phyloP scores from a whole-genome alignment of 2,329 filamentous ascomycete species.

The Diaporthe vaccinii region DNA sequence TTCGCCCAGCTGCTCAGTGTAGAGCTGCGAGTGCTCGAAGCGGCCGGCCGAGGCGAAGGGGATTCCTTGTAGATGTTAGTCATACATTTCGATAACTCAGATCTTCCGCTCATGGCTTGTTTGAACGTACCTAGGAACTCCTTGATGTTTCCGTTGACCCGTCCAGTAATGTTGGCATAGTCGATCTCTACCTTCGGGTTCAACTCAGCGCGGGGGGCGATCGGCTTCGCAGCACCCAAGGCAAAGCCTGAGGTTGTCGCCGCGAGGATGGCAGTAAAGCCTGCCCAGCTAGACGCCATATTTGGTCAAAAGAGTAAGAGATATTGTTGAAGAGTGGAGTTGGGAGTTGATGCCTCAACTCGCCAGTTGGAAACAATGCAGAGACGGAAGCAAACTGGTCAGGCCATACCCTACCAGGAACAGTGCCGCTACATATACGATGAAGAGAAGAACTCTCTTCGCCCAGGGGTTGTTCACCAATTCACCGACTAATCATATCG shows the following conservation, averaged over 20 bases:
- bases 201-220: neutral
- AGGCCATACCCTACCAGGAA: neutral
- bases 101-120: neutral
- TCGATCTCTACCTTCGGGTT: neutral
- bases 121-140: neutral
- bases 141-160: constrained; percentile 6
- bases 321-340: neutral
- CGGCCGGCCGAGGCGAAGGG: constrained; percentile 12
- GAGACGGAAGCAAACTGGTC: neutral
- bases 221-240: neutral
- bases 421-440: neutral
- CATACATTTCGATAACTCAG: neutral
- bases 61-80: neutral
- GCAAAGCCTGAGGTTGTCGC: neutral
- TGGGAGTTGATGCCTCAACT: neutral
- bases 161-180: constrained; percentile 21
- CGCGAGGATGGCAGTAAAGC: neutral
- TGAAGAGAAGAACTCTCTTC: neutral
- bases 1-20: neutral
- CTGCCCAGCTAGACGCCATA: neutral
- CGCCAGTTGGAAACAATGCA: neutral
- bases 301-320: neutral
- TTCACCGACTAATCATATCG: neutral
- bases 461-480: neutral
- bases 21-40: constrained; percentile 16